Evolutionary conservation across 2,329 filamentous ascomycete genomes (phyloP), one percentile per base, ranked within the genome.

Genomic region (Nemania bipapillata): DNA sequence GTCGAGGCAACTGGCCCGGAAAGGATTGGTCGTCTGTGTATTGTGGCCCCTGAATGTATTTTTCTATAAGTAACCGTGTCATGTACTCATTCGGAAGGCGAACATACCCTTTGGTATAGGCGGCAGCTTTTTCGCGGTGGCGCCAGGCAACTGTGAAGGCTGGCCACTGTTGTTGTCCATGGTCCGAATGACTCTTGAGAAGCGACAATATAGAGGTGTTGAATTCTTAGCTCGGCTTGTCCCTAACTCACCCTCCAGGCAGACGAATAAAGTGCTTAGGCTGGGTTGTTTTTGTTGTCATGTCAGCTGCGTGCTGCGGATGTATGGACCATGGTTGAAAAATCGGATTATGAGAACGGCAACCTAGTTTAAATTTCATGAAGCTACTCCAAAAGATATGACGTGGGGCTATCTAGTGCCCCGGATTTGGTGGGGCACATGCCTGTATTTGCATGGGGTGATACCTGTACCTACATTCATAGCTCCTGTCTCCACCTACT

Each of bases 11-110:
- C 82, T 15, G 79, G 76, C n/a, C 83, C 81, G 11, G 69, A 81
- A 77, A 70, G 78, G 49, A 85, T 78, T 4, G 86, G 83, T 8
- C 85, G 83, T 74, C 86, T 86, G 59, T 82, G 83, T 70, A 88
- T 74, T 57, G 79, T 85, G 64, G 81, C 78, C 70, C 84, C 86
- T 87, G 42, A 15, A 30, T 20, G 47, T 3, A 42, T 47, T 63
- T 59, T 77, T 65, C 75, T 72, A 30, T 65, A n/a, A 63, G 55
- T 1, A 35, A 60, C 22, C 4, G 6, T 54, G 32, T 37, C 3
- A 26, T 49, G 9, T 32, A 32, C 30, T 8, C 4, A 3, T 47
- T 17, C 3, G 12, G 37, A 53, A 63, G 17, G 26, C 15, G 17
- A 47, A 49, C 63, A 45, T 61, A 78, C 77, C 77, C 72, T 77